These are phyloP conservation scores for Ustilago shanxiensis DNA, from an alignment of 1,284 basidiomycete species.

Conservation along the genomic window DNA sequence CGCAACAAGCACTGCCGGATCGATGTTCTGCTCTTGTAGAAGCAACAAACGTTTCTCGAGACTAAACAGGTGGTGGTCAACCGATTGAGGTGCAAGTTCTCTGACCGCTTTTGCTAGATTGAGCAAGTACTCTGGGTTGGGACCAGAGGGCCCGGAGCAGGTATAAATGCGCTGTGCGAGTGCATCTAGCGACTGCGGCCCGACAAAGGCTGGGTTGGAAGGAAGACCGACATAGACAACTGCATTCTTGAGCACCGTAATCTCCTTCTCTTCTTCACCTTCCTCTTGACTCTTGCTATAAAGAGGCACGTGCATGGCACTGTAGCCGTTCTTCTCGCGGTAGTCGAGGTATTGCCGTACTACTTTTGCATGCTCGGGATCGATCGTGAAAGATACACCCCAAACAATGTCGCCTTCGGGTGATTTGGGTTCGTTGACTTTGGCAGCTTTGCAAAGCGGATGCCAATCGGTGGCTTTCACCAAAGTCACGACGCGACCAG, in stretches of 20 bases:
- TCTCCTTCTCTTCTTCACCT: slow-evolving; percentile 73
- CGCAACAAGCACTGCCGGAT: slow-evolving; percentile 25
- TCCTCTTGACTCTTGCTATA: slow-evolving; percentile 71
- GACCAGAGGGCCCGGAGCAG: slow-evolving; percentile 83
- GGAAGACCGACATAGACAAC: slow-evolving; percentile 81
- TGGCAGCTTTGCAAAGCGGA: slow-evolving; percentile 51
- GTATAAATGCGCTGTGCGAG: slow-evolving; percentile 80
- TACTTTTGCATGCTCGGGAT: slow-evolving; percentile 79
- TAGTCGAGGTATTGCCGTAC: slow-evolving; percentile 86
- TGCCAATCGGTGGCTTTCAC: slow-evolving; percentile 85
- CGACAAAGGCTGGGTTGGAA: slow-evolving; percentile 85
- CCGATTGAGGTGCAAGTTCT: slow-evolving; percentile 79
- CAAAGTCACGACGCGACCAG: slow-evolving; percentile 85
- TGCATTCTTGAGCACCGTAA: slow-evolving; percentile 72
- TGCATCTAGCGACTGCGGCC: slow-evolving; percentile 79
- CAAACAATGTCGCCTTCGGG: slow-evolving; percentile 76
- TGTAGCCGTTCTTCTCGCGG: slow-evolving; percentile 79
- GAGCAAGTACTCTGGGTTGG: slow-evolving; percentile 85
- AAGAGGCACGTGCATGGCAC: slow-evolving; percentile 53
- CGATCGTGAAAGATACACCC: slow-evolving; percentile 87
- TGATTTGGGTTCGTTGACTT: slow-evolving; percentile 74
- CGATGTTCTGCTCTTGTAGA: slow-evolving; percentile 39
- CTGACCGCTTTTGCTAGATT: slow-evolving; percentile 79
- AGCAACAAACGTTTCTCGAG: slow-evolving; percentile 75
- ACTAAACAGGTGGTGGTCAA: slow-evolving; percentile 81